Percentiles rank a stretch among this genome's conserved stretches.
Evolutionary conservation across 108 stramenopile species (phyloP).

Genomic region (Craspedostauros australis): DNA sequence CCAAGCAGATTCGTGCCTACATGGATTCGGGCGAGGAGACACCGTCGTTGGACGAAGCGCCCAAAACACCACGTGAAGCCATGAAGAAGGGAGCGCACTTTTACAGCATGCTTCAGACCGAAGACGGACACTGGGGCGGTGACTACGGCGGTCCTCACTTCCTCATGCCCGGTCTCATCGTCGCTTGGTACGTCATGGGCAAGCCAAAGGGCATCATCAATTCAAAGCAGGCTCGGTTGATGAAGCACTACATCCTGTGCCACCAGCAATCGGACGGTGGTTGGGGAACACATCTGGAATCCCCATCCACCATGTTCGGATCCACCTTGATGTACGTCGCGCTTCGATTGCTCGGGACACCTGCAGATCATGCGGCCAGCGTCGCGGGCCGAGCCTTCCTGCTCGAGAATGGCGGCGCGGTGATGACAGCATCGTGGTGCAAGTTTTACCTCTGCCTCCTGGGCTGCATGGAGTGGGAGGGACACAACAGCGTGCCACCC

Average conservation of each 20-base stretch:
- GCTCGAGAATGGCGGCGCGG: constrained; percentile 83
- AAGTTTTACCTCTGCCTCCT: constrained; percentile 96
- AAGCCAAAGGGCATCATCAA: constrained; percentile 55
- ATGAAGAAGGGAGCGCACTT: constrained; percentile 65
- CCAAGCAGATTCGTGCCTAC: constrained; percentile 70
- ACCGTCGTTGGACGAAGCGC: constrained; percentile 13
- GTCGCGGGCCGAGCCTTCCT: constrained; percentile 65
- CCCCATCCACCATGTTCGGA: constrained; percentile 97
- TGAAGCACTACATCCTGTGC: constrained; percentile 79
- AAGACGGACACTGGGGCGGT: constrained; percentile 93
- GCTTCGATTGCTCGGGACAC: constrained; percentile 81
- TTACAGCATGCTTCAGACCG: constrained; percentile 76
- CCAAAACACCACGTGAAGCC: constrained; percentile 49
- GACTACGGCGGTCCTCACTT: constrained; percentile 99
- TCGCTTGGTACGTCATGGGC: constrained; percentile 84
- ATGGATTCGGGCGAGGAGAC: constrained; percentile 27
- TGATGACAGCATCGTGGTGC: constrained; percentile 92
- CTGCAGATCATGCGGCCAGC: constrained; percentile 44
- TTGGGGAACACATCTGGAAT: constrained; percentile 99
- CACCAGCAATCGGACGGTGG: constrained; percentile 98
- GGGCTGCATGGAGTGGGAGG: constrained; percentile 94
- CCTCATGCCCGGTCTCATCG: constrained; percentile 93
- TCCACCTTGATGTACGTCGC: constrained; percentile 88
- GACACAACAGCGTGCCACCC: constrained; percentile 91
- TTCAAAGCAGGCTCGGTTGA: constrained; percentile 50